phyloP scores from a whole-genome alignment of 805 yeast species.

The Myxozyma nipponensis region DNA sequence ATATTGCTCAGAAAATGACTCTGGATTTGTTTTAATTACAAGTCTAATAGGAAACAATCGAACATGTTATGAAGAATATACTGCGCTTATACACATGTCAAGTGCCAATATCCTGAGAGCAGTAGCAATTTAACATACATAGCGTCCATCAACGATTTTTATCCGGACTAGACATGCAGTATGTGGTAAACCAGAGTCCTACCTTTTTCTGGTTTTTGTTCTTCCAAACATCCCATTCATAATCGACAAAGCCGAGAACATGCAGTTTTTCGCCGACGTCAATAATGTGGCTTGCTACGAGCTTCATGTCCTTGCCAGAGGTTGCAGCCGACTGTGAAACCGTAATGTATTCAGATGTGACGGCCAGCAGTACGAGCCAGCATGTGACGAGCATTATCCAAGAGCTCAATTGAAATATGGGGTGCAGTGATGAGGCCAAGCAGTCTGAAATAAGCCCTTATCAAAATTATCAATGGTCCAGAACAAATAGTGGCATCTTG shows the following conservation, averaged over 20 bases:
- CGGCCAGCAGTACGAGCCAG: too few species aligned
- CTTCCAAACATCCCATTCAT: conserved; percentile 25
- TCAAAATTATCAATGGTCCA: too few species aligned
- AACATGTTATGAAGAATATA: neutral
- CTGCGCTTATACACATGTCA: neutral
- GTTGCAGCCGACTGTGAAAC: neutral
- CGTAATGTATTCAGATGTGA: too few species aligned
- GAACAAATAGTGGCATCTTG: too few species aligned
- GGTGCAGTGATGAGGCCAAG: too few species aligned
- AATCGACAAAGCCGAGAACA: conserved; percentile 23
- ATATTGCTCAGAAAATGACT: conserved; percentile 34
- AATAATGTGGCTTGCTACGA: too few species aligned
- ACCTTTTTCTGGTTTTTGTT: too few species aligned
- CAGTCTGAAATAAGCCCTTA: too few species aligned
- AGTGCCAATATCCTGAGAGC: neutral
- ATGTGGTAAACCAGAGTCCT: too few species aligned
- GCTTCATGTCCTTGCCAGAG: neutral
- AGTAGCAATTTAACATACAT: too few species aligned
- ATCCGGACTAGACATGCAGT: conserved; percentile 5
- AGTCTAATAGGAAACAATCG: neutral
- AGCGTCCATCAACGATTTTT: neutral
- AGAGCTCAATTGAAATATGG: too few species aligned
- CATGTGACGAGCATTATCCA: too few species aligned
- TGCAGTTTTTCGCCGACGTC: conserved; percentile 12
- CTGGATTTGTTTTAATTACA: conserved; percentile 24